Evolutionary conservation across 805 yeast genomes (phyloP).

Genomic region (Ogataea paradorogensis): DNA sequence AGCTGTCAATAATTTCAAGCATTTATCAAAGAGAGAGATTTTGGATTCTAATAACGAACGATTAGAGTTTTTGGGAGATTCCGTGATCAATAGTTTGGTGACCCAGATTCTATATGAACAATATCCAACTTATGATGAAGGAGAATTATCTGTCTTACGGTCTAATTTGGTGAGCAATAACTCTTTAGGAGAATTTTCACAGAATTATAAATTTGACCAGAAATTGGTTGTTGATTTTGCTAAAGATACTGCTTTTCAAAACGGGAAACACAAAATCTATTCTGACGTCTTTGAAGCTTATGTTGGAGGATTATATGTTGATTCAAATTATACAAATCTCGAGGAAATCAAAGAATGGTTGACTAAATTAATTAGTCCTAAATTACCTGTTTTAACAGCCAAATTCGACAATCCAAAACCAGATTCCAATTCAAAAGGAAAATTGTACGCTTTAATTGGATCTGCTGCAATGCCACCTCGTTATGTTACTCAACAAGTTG

Average conservation of each 20-base stretch:
- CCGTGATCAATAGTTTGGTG: conserved; percentile 70
- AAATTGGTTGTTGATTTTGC: conserved; percentile 41
- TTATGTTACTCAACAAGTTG: conserved; percentile 48
- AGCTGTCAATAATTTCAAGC: conserved; percentile 53
- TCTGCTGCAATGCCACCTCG: conserved; percentile 62
- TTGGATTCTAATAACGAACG: conserved; percentile 76
- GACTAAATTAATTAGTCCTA: conserved; percentile 46
- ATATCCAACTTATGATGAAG: conserved; percentile 76
- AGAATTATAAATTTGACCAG: conserved; percentile 62
- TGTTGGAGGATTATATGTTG: conserved; percentile 76
- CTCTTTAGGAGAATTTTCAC: conserved; percentile 67
- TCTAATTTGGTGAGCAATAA: conserved; percentile 70
- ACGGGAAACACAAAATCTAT: conserved; percentile 63
- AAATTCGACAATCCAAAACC: conserved; percentile 37
- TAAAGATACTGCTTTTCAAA: conserved; percentile 41
- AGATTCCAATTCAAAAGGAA: conserved; percentile 69
- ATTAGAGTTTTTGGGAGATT: conserved; percentile 87
- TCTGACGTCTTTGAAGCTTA: conserved; percentile 96
- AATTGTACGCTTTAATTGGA: conserved; percentile 76
- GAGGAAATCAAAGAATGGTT: conserved; percentile 58
- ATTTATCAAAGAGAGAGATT: conserved; percentile 54
- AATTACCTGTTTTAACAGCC: conserved; percentile 25
- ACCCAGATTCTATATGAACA: conserved; percentile 62
- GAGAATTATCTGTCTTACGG: conserved; percentile 70
- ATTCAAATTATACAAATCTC: conserved; percentile 44